These are phyloP conservation scores for Stenogyne calaminthoides DNA, from an alignment of 305 asterid species.

Conservation along the genomic window DNA sequence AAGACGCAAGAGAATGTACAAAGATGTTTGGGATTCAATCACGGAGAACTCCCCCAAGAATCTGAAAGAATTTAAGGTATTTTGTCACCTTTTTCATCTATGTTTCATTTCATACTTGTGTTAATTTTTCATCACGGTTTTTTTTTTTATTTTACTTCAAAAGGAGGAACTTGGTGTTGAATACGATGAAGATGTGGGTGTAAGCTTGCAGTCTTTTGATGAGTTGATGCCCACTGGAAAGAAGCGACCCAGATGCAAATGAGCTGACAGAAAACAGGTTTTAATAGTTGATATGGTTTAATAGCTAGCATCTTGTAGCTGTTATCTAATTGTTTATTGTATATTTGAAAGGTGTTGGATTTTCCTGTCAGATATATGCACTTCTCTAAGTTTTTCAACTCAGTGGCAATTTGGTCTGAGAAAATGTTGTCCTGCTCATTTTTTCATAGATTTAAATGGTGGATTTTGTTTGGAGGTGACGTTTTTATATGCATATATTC, in stretches of 20 bases:
- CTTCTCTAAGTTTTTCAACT: not conserved
- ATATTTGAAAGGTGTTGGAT: conserved; percentile 2
- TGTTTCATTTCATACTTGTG: not conserved
- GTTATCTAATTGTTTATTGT: conserved; percentile 21
- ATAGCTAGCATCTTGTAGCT: not conserved
- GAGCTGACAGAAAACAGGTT: conserved; percentile 22
- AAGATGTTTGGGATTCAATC: conserved; percentile 89
- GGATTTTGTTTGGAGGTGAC: not conserved
- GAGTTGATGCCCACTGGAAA: conserved; percentile 57
- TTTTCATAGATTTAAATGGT: not conserved
- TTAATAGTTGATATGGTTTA: conserved; percentile 4
- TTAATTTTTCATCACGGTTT: not conserved
- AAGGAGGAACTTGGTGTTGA: conserved; percentile 98
- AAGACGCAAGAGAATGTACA: conserved; percentile 91
- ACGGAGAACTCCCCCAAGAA: conserved; percentile 94
- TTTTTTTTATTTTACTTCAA: conserved; percentile 2
- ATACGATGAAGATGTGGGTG: conserved; percentile 86
- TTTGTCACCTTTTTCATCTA: not conserved
- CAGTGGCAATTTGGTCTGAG: not conserved
- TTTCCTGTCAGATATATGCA: not conserved
- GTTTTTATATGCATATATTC: not conserved
- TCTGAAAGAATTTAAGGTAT: conserved; percentile 81
- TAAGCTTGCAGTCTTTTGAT: conserved; percentile 70
- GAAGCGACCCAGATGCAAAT: conserved; percentile 62
- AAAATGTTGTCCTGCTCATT: not conserved